Conservation (phyloP, 345 rosid genomes). For the Populus pruinosa region DNA sequence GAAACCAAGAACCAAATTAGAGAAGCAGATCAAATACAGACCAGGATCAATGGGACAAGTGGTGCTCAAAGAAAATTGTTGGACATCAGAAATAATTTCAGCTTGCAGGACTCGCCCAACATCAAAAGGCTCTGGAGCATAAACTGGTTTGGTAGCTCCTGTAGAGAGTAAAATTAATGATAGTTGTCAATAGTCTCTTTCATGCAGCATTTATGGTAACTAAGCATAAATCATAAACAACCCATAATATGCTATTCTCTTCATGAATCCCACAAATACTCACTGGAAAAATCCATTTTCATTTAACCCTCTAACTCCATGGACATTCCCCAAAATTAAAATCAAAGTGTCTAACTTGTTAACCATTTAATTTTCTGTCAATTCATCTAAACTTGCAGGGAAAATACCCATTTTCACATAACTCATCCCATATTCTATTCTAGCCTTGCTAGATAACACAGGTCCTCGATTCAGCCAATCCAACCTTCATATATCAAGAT, state of each 20-base stretch:
- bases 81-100: constrained; percentile 55
- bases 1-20: constrained; percentile 2
- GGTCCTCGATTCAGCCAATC: not conserved
- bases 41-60: constrained; percentile 84
- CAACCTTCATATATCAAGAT: not conserved
- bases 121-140: constrained; percentile 93
- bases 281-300: not conserved
- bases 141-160: constrained; percentile 90
- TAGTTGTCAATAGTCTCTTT: constrained; percentile 5
- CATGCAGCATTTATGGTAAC: not conserved
- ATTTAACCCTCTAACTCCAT: not conserved
- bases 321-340: not conserved
- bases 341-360: not conserved
- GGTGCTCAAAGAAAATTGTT: constrained; percentile 51
- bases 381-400: not conserved
- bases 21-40: constrained; percentile 27
- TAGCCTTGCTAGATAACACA: not conserved
- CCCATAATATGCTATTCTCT: not conserved
- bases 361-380: not conserved
- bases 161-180: constrained; percentile 19
- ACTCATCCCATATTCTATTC: not conserved
- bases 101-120: constrained; percentile 74
- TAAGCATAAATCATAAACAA: not conserved
- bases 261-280: not conserved
- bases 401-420: not conserved